Base-by-base conservation (phyloP, 2,329 filamentous ascomycete species). In the Colletotrichum navitas region DNA sequence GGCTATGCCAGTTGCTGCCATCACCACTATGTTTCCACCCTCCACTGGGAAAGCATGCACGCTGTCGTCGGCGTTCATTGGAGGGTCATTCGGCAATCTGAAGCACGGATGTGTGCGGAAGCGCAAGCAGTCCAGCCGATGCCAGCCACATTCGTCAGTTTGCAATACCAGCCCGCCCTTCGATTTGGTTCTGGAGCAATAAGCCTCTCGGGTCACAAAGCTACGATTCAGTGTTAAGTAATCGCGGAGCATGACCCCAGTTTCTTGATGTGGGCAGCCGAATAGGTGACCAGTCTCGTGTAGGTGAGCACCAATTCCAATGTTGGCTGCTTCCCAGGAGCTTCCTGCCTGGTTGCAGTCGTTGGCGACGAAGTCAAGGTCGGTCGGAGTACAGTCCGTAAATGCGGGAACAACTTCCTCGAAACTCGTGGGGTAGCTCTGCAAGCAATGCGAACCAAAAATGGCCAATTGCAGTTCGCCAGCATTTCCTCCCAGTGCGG, bases 81-180 rank as follows among this genome's bases (percentile, higher is more conserved):
- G 83, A 6, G 88, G 82, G 76, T 98, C 96, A 67, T 90, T 92
- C 0, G 95, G 94, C 63, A 97, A 87, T 66, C 91, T 88, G 85
- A 99, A 98, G 79, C 93, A 94, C 5, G 95, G 94, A 78, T 99
- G 96, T 75, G 91, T 92, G 74, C 94, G 91, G 84, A 98, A 97
- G 49, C 94, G 93, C 63, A 99, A 86, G 65, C 91, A 91, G 80
- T 98, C 96, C 8, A 98, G 87, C 69, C 95, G 89, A 81, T 98
- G 95, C 95, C 95, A 98, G 34, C 86, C 87, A 80, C 95, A 97
- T 82, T 98, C 96, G 75, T 98, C 94, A 58, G 91, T 88, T 41
- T 89, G 90, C 54, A 92, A 80, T 52, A 94, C 92, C 8, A 94
- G 82, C 5, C 92, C 92, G 2, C 95, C 95, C 76, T 93, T 94